Conservation (phyloP, 495 filamentous ascomycete genomes). For the Cercophora samala region DNA sequence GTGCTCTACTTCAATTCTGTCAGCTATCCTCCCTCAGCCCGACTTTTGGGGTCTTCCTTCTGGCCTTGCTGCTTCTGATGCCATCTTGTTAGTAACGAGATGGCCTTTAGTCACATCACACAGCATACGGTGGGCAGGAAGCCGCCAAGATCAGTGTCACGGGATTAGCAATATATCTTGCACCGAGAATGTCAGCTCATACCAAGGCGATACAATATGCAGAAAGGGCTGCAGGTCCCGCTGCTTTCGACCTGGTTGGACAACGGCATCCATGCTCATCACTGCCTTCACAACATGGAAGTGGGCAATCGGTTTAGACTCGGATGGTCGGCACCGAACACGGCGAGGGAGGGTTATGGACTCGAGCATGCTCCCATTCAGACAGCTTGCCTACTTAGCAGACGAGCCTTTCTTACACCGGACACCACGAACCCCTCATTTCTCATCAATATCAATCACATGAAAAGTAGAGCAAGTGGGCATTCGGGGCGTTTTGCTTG, state of each 20-base stretch:
- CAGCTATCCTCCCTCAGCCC: background rate
- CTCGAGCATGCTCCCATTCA: background rate
- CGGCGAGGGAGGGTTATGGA: background rate
- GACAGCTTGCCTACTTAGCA: background rate
- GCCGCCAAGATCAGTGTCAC: background rate
- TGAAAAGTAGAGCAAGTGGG: background rate
- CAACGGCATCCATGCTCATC: background rate
- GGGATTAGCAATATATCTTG: background rate
- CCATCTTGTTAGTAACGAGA: background rate
- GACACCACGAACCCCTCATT: background rate
- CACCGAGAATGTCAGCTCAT: background rate
- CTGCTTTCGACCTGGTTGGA: background rate
- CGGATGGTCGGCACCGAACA: background rate
- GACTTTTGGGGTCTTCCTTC: background rate
- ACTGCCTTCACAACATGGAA: background rate
- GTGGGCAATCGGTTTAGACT: background rate
- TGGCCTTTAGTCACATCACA: background rate
- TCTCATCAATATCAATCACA: background rate
- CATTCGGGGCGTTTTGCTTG: background rate
- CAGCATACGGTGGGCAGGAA: background rate
- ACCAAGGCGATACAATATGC: background rate
- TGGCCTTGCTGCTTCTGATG: background rate
- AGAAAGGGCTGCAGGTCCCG: background rate
- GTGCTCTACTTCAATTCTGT: background rate
- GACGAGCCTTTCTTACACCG: background rate